Conservation (phyloP, 2,329 filamentous ascomycete genomes). For the Colletotrichum trifolii region DNA sequence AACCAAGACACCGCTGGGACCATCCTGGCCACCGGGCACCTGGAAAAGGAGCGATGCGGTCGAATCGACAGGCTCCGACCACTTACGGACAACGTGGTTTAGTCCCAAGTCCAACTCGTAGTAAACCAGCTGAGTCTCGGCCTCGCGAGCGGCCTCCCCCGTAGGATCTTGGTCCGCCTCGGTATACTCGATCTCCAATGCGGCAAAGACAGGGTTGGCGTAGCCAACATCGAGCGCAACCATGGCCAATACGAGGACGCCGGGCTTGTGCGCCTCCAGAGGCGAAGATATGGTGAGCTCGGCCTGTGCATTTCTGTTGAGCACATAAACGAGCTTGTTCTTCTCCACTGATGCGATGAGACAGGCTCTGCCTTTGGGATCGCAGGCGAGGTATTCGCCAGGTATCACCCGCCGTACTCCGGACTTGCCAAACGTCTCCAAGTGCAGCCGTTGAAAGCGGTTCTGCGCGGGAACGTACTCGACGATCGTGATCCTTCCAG, state of each 20-base stretch:
- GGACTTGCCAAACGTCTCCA: conserved; percentile 98
- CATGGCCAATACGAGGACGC: conserved; percentile 88
- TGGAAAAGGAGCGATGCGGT: conserved; percentile 92
- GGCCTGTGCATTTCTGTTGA: conserved; percentile 94
- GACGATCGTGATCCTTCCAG: conserved; percentile 91
- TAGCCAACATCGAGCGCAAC: conserved; percentile 95
- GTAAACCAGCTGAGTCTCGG: conserved; percentile 93
- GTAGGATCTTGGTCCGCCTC: conserved; percentile 92
- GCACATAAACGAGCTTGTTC: conserved; percentile 98
- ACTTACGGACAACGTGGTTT: conserved; percentile 96
- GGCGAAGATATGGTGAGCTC: conserved; percentile 97
- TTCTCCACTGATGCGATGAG: conserved; percentile 96
- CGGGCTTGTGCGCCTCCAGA: conserved; percentile 93
- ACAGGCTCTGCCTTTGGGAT: conserved; percentile 95
- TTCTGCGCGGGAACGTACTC: conserved; percentile 91
- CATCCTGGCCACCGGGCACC: conserved; percentile 92
- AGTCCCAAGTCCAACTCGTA: conserved; percentile 97
- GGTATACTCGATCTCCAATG: conserved; percentile 92
- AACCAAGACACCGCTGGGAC: conserved; percentile 93
- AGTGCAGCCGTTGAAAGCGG: conserved; percentile 86
- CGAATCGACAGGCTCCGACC: conserved; percentile 93
- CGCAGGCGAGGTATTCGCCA: conserved; percentile 94
- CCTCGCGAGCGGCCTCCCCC: conserved; percentile 81
- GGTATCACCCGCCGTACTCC: conserved; percentile 93
- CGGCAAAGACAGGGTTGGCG: conserved; percentile 95